Conservation (phyloP, 495 filamentous ascomycete genomes). For the Xylaria bambusicola region DNA sequence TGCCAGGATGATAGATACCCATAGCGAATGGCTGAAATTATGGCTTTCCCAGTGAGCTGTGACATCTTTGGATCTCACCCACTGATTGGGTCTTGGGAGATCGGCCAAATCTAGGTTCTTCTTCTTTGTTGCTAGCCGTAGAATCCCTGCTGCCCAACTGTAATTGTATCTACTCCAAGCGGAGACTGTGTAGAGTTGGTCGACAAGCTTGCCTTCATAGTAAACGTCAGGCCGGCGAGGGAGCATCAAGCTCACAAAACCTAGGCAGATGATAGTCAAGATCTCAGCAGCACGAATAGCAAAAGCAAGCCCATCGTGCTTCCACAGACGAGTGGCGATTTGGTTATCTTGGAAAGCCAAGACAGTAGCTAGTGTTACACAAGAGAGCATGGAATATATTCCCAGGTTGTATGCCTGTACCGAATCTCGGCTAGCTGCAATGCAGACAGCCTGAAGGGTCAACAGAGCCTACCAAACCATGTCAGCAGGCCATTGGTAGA, state of each 20-base stretch:
- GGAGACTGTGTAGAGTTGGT: slow-evolving; percentile 62
- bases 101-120: slow-evolving; percentile 61
- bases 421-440: slow-evolving; percentile 45
- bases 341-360: slow-evolving; percentile 42
- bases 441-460: slow-evolving; percentile 46
- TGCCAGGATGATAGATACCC: slow-evolving; percentile 58
- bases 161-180: slow-evolving; percentile 65
- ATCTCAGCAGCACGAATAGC: slow-evolving; percentile 44
- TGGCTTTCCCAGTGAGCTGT: slow-evolving; percentile 54
- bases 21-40: slow-evolving; percentile 55
- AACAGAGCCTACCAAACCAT: slow-evolving; percentile 39
- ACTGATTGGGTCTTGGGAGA: slow-evolving; percentile 57
- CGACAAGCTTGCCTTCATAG: slow-evolving; percentile 59
- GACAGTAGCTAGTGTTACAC: slow-evolving; percentile 38
- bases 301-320: slow-evolving; percentile 27
- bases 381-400: slow-evolving; percentile 47
- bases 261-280: slow-evolving; percentile 34
- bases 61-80: slow-evolving; percentile 49
- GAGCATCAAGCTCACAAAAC: slow-evolving; percentile 47
- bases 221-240: slow-evolving; percentile 71
- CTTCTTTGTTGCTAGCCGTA: slow-evolving; percentile 55
- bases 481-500: slow-evolving; percentile 25
- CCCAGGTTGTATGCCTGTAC: slow-evolving; percentile 51
- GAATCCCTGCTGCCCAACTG: slow-evolving; percentile 58
- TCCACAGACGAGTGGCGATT: slow-evolving; percentile 33